Base-by-base conservation (phyloP, 352 stramenopile genomes). In the Globisporangium solare region DNA sequence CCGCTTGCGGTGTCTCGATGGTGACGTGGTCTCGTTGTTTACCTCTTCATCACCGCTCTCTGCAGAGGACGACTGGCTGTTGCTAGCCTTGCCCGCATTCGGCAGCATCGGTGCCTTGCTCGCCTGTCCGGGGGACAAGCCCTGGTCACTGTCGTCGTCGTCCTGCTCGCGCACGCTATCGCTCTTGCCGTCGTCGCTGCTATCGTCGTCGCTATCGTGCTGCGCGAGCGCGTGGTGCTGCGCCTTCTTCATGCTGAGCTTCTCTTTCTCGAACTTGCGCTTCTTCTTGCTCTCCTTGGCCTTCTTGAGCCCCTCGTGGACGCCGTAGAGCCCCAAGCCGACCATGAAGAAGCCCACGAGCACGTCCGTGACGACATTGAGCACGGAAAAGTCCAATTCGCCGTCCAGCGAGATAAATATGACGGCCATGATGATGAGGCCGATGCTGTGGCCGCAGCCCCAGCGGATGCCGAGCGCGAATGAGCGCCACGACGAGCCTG, bases 371-470 rank as follows among this genome's bases (percentile, higher is more conserved):
- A 87, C 61, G 18, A 73, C 56, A 22, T 82, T 85, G 0, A 89
- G 63, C 45, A 79, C 66, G 0, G 67, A 63, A 39, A 92, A 84
- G 54, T 82, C 76, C 22, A 76, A 54, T 43, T 76, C 76, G n/a
- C 64, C 71, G 56, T 76, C 83, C 50, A 74, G 61, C 14, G 72
- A 81, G 67, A 74, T 93, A 70, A 76, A 94, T 18, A 71, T 53
- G 43, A 75, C 63, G 32, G 64, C 90, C 72, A 87, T 86, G 37
- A 87, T 22, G 15, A 97, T 56, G 7, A 97, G 64, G 2, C 89
- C 89, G 18, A 89, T 83, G 45, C 72, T 88, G 61, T 97, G 88
- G 35, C 88, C 88, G 42, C 92, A 77, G n/a, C 89, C 89, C 89
- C 88, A 97, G 64, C 83, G 79, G 11, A 96, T 68, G 18, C 88